Conservation (phyloP, 768 basidiomycete genomes). For the Coprinopsis cinerea region DNA sequence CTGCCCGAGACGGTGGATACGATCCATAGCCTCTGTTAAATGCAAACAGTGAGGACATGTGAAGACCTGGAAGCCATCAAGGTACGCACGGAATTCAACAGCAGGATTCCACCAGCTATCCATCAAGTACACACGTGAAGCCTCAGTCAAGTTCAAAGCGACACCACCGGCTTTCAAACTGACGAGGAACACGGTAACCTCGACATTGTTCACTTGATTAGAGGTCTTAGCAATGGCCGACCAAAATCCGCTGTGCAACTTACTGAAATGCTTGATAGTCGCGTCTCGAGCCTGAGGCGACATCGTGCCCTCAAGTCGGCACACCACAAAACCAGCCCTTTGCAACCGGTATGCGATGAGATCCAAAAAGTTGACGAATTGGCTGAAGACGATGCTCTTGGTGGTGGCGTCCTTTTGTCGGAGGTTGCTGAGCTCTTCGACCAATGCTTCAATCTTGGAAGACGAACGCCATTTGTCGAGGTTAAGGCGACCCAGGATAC, state of each 20-base stretch:
- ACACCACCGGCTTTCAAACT: conserved; percentile 95
- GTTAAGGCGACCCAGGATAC: conserved; percentile 88
- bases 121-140: conserved; percentile 93
- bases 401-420: conserved; percentile 82
- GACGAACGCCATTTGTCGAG: conserved; percentile 89
- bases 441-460: conserved; percentile 94
- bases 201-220: conserved; percentile 90
- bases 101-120: conserved; percentile 99
- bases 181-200: conserved; percentile 97
- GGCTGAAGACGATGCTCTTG: conserved; percentile 95
- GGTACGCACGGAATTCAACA: conserved; percentile 74
- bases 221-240: background rate
- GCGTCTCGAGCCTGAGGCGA: conserved; percentile 93
- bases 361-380: conserved; percentile 91
- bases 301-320: conserved; percentile 95
- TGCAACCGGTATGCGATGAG: conserved; percentile 90
- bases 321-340: conserved; percentile 87
- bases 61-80: background rate
- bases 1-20: conserved; percentile 95
- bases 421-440: conserved; percentile 89
- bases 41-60: background rate
- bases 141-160: conserved; percentile 84
- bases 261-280: conserved; percentile 92
- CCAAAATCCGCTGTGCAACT: conserved; percentile 23
- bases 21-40: conserved; percentile 85